phyloP scores from a whole-genome alignment of 805 yeast species.

The Wickerhamiella azyma region DNA sequence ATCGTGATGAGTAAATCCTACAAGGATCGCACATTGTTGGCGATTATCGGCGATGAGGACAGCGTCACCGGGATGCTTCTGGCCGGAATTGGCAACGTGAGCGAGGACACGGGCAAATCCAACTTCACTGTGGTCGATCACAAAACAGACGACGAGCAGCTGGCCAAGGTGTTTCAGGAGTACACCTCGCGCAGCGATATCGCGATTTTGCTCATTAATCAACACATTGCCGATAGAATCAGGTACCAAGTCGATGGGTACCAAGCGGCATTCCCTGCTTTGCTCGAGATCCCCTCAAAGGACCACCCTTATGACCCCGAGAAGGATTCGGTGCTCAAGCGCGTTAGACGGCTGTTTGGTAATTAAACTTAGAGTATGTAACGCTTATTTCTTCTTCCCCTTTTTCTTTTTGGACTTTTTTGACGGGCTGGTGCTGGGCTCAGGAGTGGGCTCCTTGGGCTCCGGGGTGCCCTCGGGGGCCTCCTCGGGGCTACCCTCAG shows the following conservation, averaged over 20 bases:
- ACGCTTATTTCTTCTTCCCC: slow-evolving; percentile 14
- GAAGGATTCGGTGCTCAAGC: slow-evolving; percentile 86
- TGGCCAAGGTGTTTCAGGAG: slow-evolving; percentile 58
- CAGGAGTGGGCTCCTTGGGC: slow-evolving; percentile 7
- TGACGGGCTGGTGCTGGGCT: background rate
- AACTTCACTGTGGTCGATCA: slow-evolving; percentile 78
- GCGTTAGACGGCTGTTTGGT: slow-evolving; percentile 90
- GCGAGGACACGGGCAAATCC: slow-evolving; percentile 40
- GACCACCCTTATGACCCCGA: slow-evolving; percentile 99
- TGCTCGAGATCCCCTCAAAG: slow-evolving; percentile 92
- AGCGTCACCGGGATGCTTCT: slow-evolving; percentile 89
- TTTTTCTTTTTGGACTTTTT: slow-evolving; percentile 13
- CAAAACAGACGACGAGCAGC: slow-evolving; percentile 62
- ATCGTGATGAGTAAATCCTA: slow-evolving; percentile 23
- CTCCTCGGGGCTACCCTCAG: slow-evolving; percentile 3
- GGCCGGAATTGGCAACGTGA: slow-evolving; percentile 89
- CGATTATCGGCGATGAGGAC: slow-evolving; percentile 96
- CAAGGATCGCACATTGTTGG: slow-evolving; percentile 67
- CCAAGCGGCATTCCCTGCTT: slow-evolving; percentile 89
- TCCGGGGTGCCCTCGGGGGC: slow-evolving; percentile 9
- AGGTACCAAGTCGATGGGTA: slow-evolving; percentile 69
- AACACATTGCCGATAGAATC: slow-evolving; percentile 84
- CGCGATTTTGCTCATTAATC: slow-evolving; percentile 86
- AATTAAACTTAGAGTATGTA: slow-evolving; percentile 34
- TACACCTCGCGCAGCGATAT: slow-evolving; percentile 79